These are phyloP conservation scores for Salix udensis DNA, from an alignment of 345 rosid genomes.

Conservation along the genomic window DNA sequence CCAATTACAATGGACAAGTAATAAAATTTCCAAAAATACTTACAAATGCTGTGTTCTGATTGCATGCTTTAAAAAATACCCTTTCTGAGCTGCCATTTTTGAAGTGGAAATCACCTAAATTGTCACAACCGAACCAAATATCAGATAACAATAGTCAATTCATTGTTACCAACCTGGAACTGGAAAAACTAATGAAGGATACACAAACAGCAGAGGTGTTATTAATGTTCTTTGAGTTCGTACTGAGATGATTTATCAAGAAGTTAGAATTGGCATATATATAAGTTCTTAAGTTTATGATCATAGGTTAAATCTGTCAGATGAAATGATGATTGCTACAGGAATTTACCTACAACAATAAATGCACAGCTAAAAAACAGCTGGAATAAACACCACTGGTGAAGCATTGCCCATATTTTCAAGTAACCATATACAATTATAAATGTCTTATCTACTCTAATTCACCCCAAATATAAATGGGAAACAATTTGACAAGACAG, in stretches of 20 bases:
- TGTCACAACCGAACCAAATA: not conserved
- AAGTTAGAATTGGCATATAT: conserved; percentile 1
- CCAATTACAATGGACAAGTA: not conserved
- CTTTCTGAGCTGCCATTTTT: conserved; percentile 30
- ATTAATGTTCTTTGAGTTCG: not conserved
- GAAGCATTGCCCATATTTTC: not conserved
- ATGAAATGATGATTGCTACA: not conserved
- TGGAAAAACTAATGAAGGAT: not conserved
- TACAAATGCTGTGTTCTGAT: conserved; percentile 43
- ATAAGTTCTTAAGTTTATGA: conserved; percentile 3
- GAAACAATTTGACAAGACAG: not conserved
- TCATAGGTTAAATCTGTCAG: not conserved
- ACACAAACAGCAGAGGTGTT: not conserved
- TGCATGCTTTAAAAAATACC: conserved; percentile 35
- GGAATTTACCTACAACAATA: conserved; percentile 1
- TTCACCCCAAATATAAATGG: not conserved
- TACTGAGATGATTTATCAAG: not conserved
- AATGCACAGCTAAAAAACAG: conserved; percentile 11
- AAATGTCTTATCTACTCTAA: not conserved
- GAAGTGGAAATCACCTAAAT: conserved; percentile 51
- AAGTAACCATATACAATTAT: not conserved
- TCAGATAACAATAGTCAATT: too few relatives aligned
- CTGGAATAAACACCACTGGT: not conserved
- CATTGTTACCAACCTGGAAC: not conserved
- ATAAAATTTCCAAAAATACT: conserved; percentile 16